Conservation (phyloP, 1,284 basidiomycete genomes). For the Phlebopus sp. region DNA sequence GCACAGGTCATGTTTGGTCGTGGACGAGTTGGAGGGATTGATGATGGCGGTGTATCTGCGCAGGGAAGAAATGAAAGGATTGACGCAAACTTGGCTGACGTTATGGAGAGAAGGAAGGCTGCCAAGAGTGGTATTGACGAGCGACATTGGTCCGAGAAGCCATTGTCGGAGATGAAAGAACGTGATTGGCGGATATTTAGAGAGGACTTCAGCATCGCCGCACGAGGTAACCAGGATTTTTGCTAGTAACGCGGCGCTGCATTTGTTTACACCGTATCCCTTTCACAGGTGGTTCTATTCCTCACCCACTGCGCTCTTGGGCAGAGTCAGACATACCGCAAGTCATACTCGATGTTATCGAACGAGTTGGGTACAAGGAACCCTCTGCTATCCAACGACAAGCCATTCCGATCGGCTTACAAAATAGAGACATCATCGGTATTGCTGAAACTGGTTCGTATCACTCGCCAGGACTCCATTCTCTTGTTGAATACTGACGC, state of each 20-base stretch:
- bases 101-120: slow-evolving; percentile 80
- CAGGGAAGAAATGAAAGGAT: slow-evolving; percentile 28
- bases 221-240: slow-evolving; percentile 57
- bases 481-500: slow-evolving; percentile 11
- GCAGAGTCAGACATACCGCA: slow-evolving; percentile 82
- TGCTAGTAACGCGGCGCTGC: background rate
- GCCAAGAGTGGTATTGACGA: slow-evolving; percentile 83
- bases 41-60: slow-evolving; percentile 53
- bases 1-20: slow-evolving; percentile 86
- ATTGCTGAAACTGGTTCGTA: slow-evolving; percentile 91
- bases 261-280: slow-evolving; percentile 1
- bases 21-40: slow-evolving; percentile 81
- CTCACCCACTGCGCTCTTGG: slow-evolving; percentile 92
- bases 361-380: slow-evolving; percentile 92
- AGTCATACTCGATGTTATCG: slow-evolving; percentile 80
- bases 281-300: slow-evolving; percentile 82
- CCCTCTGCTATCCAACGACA: slow-evolving; percentile 97
- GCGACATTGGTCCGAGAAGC: slow-evolving; percentile 97
- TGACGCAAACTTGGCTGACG: slow-evolving; percentile 66
- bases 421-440: slow-evolving; percentile 95
- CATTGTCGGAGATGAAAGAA: slow-evolving; percentile 91
- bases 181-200: slow-evolving; percentile 99
- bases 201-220: slow-evolving; percentile 96
- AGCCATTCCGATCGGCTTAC: slow-evolving; percentile 95
- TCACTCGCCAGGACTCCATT: background rate